phyloP scores from a whole-genome alignment of 2,329 filamentous ascomycete species.

The Colletotrichum salicis region DNA sequence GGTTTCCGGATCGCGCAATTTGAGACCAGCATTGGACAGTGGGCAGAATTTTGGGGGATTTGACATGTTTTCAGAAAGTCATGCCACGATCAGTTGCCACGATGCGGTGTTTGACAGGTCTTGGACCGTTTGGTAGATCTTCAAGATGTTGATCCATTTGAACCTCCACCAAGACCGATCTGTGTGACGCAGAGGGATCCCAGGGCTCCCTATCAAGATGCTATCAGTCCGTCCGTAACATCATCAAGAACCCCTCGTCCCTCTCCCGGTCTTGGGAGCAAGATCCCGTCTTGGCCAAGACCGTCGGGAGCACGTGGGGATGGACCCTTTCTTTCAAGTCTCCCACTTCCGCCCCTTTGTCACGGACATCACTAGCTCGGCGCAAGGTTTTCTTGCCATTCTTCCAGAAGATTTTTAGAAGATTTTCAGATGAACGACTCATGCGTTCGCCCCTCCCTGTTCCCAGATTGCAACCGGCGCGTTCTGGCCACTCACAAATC shows the following conservation, averaged over 20 bases:
- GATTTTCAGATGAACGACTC: constrained; percentile 24
- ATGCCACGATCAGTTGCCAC: not conserved
- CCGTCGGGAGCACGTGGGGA: not conserved
- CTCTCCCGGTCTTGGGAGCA: not conserved
- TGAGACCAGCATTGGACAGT: not conserved
- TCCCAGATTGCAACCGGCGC: not conserved
- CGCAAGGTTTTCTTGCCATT: not conserved
- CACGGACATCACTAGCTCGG: not conserved
- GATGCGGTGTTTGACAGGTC: not conserved
- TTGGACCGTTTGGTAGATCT: not conserved
- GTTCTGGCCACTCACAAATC: not conserved
- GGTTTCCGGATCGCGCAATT: not conserved
- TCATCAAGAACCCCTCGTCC: not conserved
- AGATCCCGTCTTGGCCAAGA: constrained; percentile 2
- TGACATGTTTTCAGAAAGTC: not conserved
- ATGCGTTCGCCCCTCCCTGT: constrained; percentile 12
- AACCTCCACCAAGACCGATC: not conserved
- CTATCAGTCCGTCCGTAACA: not conserved
- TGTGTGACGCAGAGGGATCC: not conserved
- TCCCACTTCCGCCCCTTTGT: not conserved
- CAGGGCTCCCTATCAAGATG: not conserved
- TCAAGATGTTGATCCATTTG: not conserved
- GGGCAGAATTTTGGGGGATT: not conserved
- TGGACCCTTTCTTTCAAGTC: not conserved
- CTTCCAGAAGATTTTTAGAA: not conserved